A percentile compares a stretch with the other conserved stretches of the same genome.
phyloP scores from a whole-genome alignment of 1,284 basidiomycete genomes.

The Earliella scabrosa region DNA sequence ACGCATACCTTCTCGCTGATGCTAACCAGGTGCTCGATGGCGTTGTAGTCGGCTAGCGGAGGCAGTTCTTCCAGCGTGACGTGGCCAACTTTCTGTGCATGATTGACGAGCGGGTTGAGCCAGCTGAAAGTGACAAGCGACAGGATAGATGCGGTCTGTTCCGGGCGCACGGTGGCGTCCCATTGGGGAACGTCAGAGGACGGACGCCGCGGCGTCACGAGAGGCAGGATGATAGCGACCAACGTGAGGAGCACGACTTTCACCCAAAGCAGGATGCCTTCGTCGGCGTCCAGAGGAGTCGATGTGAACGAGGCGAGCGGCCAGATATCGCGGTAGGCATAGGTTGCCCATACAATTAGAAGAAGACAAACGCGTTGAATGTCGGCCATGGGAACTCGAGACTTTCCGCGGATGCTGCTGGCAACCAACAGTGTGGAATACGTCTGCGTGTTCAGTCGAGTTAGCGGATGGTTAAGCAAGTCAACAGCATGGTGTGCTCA shows the following conservation, averaged over 20 bases:
- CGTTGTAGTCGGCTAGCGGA: conserved; percentile 48
- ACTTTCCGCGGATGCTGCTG: background rate
- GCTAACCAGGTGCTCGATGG: conserved; percentile 39
- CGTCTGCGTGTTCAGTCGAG: background rate
- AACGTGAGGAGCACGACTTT: conserved; percentile 24
- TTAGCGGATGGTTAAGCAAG: background rate
- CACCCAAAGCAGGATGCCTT: background rate
- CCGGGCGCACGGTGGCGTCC: conserved; percentile 60
- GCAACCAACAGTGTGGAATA: background rate
- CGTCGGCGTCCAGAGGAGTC: conserved; percentile 39
- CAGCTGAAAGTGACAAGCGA: conserved; percentile 60
- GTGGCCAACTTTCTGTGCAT: conserved; percentile 20
- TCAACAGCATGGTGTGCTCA: background rate
- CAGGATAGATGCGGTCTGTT: conserved; percentile 66
- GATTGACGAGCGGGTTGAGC: conserved; percentile 39
- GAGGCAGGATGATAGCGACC: conserved; percentile 48
- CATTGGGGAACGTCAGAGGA: conserved; percentile 39
- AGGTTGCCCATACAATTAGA: conserved; percentile 44
- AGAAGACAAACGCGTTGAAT: conserved; percentile 28
- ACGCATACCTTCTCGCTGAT: conserved; percentile 26
- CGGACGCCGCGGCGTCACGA: conserved; percentile 43
- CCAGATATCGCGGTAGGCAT: conserved; percentile 53
- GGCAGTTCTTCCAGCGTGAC: conserved; percentile 34
- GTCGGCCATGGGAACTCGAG: background rate
- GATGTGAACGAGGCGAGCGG: conserved; percentile 48